phyloP scores from a whole-genome alignment of 345 rosid species.

The Eutrema yunnanense region DNA sequence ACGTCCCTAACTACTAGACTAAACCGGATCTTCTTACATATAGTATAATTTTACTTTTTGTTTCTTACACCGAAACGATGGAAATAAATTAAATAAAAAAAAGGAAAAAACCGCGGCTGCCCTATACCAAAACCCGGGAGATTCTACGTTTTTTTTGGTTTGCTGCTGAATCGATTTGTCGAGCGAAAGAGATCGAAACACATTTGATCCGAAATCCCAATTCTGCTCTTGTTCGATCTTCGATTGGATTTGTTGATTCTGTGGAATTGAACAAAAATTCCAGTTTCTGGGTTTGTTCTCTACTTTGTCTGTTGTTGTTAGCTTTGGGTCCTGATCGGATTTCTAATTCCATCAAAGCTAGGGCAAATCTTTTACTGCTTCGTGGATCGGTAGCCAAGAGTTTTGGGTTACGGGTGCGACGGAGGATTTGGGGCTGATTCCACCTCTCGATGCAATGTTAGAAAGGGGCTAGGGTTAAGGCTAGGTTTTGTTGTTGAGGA shows the following conservation, averaged over 20 bases:
- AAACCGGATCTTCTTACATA: neutral
- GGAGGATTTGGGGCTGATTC: conserved; percentile 10
- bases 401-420: neutral
- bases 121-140: conserved; percentile 32
- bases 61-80: neutral
- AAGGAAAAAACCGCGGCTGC: conserved; percentile 16
- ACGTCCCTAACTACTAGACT: too few relatives aligned
- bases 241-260: conserved; percentile 7
- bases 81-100: neutral
- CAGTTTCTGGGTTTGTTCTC: conserved; percentile 18
- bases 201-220: neutral
- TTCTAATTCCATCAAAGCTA: conserved; percentile 6
- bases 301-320: conserved; percentile 4
- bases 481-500: conserved; percentile 35
- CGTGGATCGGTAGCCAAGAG: neutral
- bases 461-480: conserved; percentile 44
- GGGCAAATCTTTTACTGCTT: conserved; percentile 7
- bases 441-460: conserved; percentile 28
- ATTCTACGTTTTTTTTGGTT: conserved; percentile 2
- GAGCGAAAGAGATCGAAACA: conserved; percentile 21
- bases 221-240: neutral
- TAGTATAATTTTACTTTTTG: neutral
- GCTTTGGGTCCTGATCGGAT: conserved; percentile 10
- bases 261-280: neutral
- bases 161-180: conserved; percentile 14